Percentiles rank a stretch among this genome's conserved stretches.
Conservation (phyloP, 2,329 filamentous ascomycete genomes). For the Escovopsis weberi region DNA sequence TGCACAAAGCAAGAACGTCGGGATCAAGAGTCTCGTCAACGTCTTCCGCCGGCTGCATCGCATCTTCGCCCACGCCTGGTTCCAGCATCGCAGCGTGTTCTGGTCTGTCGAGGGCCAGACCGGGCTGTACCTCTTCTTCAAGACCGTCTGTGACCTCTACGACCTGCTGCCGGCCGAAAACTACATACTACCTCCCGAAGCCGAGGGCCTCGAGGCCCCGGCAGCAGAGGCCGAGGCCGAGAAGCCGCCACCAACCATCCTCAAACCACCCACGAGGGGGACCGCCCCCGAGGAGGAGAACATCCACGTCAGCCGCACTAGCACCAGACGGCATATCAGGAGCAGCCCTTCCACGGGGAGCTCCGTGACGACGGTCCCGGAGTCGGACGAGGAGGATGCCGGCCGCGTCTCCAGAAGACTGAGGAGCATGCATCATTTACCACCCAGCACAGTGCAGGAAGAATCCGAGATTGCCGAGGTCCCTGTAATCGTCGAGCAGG, state of each 20-base stretch:
- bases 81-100: conserved; percentile 88
- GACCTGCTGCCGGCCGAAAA: conserved; percentile 82
- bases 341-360: conserved; percentile 69
- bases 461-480: conserved; percentile 26
- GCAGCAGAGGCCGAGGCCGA: conserved; percentile 27
- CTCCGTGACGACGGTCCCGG: conserved; percentile 66
- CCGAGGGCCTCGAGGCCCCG: conserved; percentile 60
- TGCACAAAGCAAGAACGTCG: conserved; percentile 45
- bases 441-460: conserved; percentile 45
- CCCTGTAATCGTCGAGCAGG: conserved; percentile 27
- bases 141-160: conserved; percentile 89
- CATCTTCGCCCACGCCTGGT: conserved; percentile 98
- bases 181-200: conserved; percentile 87
- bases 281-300: conserved; percentile 30
- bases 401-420: conserved; percentile 32
- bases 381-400: conserved; percentile 63
- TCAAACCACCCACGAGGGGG: conserved; percentile 19
- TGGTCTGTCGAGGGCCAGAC: conserved; percentile 84
- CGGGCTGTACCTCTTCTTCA: conserved; percentile 94
- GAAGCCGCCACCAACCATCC: conserved; percentile 18
- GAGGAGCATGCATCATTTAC: conserved; percentile 31
- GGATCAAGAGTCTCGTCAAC: conserved; percentile 77
- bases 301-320: conserved; percentile 43
- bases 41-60: conserved; percentile 89
- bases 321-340: conserved; percentile 67